These are phyloP conservation scores for Tephrocybe sp. DNA, from an alignment of 768 basidiomycete species.

Conservation along the genomic window DNA sequence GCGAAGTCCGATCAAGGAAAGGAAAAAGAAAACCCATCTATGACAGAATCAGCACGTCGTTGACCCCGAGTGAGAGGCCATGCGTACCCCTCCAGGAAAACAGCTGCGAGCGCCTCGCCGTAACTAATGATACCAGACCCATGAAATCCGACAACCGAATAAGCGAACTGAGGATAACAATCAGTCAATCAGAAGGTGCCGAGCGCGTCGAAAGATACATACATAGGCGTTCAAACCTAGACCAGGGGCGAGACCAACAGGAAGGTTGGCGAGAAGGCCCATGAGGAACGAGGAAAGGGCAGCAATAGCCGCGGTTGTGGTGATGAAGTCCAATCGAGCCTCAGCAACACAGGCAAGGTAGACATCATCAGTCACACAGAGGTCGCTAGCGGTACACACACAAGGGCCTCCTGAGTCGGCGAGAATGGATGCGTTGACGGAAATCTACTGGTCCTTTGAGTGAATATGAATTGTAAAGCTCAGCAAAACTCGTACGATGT, in stretches of 20 bases:
- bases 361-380: conserved; percentile 48
- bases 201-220: conserved; percentile 24
- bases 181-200: background rate
- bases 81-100: conserved; percentile 84
- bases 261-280: conserved; percentile 85
- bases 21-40: conserved; percentile 80
- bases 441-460: conserved; percentile 48
- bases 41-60: background rate
- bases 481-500: conserved; percentile 54
- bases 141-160: conserved; percentile 85
- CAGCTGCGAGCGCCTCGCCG: conserved; percentile 78
- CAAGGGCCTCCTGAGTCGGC: conserved; percentile 80
- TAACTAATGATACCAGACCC: conserved; percentile 74
- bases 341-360: conserved; percentile 62
- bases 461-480: background rate
- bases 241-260: conserved; percentile 86
- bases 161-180: conserved; percentile 61
- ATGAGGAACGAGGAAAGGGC: conserved; percentile 77
- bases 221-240: conserved; percentile 83
- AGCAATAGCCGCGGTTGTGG: conserved; percentile 76
- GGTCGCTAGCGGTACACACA: conserved; percentile 62
- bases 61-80: background rate
- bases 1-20: conserved; percentile 81
- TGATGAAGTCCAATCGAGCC: conserved; percentile 76
- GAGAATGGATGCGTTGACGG: conserved; percentile 83